Base-by-base conservation (phyloP, 768 basidiomycete genomes). In the Piloderma croceum region DNA sequence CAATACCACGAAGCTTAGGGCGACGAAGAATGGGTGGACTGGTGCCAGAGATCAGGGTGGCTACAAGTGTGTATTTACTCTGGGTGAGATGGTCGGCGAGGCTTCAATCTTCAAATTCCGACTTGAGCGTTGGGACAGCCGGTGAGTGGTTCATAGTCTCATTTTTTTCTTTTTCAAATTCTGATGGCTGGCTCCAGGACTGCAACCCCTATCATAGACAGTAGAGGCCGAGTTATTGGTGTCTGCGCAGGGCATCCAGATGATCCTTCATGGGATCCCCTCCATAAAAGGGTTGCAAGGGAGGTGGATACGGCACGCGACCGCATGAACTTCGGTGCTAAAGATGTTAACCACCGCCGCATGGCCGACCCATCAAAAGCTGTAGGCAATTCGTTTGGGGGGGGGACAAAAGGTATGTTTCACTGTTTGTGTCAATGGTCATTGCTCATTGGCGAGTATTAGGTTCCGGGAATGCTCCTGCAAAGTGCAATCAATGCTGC, bases 311-410 rank as follows among this genome's bases (percentile, higher is more conserved):
- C 9, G 27, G 27, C 27, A 9, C 27, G 9, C 27, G 10, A 29
- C 10, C 27, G 10, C 10, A 9, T 18, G 34, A 9, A 9, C 34
- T 35, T 18, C 34, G 10, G 9, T 18, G 34, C 10, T 18, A 18
- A 18, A 20, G n/a, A 42, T 15, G 5, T 34, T 7, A 7, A 38
- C 19, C 7, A 39, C 36, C 41, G 41, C 34, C 7, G 41, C 11
- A 34, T 33, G 4, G 36, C 19, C 24, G 35, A 22, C 24, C 9
- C 15, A 15, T 19, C 37, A 5, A 9, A 5, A 5, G 36, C 34
- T 12, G 31, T 36, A 6, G 35, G 41, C n/a, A 18, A 18, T 24
- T 42, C 41, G 18, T 34, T 29, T 34, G 35, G 41, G 20, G 41
- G 41, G 9, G 41, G 41, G 6, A 29, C 27, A 29, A 15, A 29